Base-by-base conservation (phyloP, 1,284 basidiomycete genomes). In the Sporisorium reilianum region DNA sequence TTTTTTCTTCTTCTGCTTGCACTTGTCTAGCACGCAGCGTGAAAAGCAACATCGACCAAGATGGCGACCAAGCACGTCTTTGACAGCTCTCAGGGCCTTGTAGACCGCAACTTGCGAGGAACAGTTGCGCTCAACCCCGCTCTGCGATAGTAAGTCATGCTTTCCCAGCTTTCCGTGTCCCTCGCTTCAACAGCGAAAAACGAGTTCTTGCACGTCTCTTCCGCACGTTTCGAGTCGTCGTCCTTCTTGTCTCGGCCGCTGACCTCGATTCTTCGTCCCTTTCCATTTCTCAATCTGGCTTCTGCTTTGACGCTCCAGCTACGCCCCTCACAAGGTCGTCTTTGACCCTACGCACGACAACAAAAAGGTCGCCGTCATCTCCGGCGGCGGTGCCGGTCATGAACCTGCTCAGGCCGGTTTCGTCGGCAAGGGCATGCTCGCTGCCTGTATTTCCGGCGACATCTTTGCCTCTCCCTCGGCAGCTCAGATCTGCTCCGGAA, bases 401-500 rank as follows among this genome's bases (percentile, higher is more conserved):
- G 87, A 87, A 79, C 87, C 86, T 32, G 78, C 75, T 28, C 83
- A 83, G 59, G 80, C 77, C 25, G 80, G 86, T 26, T 83, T 85
- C 50, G 85, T 87, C 8, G 87, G 87, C 20, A 66, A 75, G 36
- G 87, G 87, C 1, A 78, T 87, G 71, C 79, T 87, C 38, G 82
- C 83, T 14, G 87, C 86, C 5, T 82, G 84, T 68, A 85, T 87
- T 11, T 85, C 85, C 0, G 87, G 87, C n/a, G 87, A 87, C 71
- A 85, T 88, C 26, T 88, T 88, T 76, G 88, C 88, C 7, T 86
- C 85, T 55, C 88, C 88, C 0, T 86, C 85, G 30, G 87, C 87
- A 3, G 83, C 80, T 49, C 87, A 88, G 77, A 87, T 88, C 36
- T 82, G 82, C 51, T 78, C 80, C 4, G 86, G 85, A 28, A 83